Conservation (phyloP, 2,329 filamentous ascomycete genomes). For the Penicillium crustosum region DNA sequence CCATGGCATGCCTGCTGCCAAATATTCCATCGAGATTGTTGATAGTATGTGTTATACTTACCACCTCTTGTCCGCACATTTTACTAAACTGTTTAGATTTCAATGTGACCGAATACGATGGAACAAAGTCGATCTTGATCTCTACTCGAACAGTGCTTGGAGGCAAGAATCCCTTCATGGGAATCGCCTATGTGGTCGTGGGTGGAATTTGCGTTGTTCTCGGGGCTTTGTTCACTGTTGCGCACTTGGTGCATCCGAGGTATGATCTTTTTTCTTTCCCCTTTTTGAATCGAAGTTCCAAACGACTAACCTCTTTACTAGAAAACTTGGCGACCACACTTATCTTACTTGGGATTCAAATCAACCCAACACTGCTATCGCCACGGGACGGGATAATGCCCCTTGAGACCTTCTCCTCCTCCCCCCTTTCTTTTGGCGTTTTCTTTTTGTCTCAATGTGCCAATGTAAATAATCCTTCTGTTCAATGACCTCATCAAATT, state of each 20-base stretch:
- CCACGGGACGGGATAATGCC: constrained; percentile 53
- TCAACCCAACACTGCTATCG: constrained; percentile 56
- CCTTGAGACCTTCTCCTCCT: constrained; percentile 13
- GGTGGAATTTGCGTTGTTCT: constrained; percentile 90
- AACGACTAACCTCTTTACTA: constrained; percentile 36
- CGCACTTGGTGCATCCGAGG: constrained; percentile 88
- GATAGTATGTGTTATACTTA: constrained; percentile 63
- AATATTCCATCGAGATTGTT: constrained; percentile 73
- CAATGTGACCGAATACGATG: constrained; percentile 72
- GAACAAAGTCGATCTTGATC: constrained; percentile 86
- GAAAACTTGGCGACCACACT: constrained; percentile 96
- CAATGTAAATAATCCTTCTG: constrained; percentile 20
- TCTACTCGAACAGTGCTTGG: constrained; percentile 91
- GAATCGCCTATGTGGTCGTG: constrained; percentile 93
- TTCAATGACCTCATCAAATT: constrained; percentile 18
- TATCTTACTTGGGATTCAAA: constrained; percentile 95
- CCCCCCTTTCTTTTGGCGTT: neutral
- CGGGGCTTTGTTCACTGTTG: constrained; percentile 82
- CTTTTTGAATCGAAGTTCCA: neutral
- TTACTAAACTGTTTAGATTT: constrained; percentile 62
- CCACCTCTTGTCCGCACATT: neutral
- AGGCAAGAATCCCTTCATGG: constrained; percentile 90
- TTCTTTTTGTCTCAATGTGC: constrained; percentile 7
- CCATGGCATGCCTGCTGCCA: constrained; percentile 64
- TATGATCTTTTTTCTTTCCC: constrained; percentile 44